Evolutionary conservation across 2,329 filamentous ascomycete species (phyloP).

Genomic region (Podosphaera fusca): DNA sequence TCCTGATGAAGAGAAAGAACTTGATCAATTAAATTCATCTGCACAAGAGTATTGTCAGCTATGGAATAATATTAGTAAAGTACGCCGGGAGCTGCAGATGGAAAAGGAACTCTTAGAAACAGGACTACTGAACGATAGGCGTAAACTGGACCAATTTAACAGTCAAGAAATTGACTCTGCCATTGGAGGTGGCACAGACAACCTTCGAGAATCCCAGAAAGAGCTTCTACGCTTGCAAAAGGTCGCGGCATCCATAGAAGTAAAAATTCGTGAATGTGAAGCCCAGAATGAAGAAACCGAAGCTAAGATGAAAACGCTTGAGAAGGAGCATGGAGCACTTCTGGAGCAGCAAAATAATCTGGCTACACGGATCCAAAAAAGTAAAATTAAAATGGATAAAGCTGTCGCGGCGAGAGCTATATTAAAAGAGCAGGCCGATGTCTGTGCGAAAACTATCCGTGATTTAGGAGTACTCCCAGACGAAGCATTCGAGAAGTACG

Average conservation of each 20-base stretch:
- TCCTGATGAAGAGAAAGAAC: conserved; percentile 55
- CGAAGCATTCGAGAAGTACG: conserved; percentile 80
- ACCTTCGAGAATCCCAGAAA: conserved; percentile 53
- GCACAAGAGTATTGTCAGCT: conserved; percentile 56
- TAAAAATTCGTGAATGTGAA: conserved; percentile 54
- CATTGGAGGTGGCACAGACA: conserved; percentile 36
- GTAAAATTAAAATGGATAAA: conserved; percentile 80
- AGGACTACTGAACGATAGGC: conserved; percentile 68
- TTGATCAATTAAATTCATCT: conserved; percentile 45
- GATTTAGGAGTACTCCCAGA: conserved; percentile 84
- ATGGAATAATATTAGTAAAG: conserved; percentile 50
- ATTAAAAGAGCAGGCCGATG: conserved; percentile 50
- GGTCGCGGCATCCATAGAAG: conserved; percentile 39
- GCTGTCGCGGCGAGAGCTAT: conserved; percentile 72
- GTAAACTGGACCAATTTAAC: conserved; percentile 69
- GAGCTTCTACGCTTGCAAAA: conserved; percentile 61
- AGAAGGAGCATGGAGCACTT: conserved; percentile 32
- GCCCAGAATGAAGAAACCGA: conserved; percentile 36
- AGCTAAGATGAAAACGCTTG: conserved; percentile 17
- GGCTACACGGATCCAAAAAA: conserved; percentile 54
- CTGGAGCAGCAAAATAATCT: conserved; percentile 55
- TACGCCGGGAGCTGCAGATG: conserved; percentile 54
- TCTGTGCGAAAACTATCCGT: conserved; percentile 72
- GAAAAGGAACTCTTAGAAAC: conserved; percentile 68
- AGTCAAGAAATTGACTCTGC: conserved; percentile 48